These are phyloP conservation scores for Periconia sp. DNA, from an alignment of 2,329 filamentous ascomycete genomes.

Conservation along the genomic window DNA sequence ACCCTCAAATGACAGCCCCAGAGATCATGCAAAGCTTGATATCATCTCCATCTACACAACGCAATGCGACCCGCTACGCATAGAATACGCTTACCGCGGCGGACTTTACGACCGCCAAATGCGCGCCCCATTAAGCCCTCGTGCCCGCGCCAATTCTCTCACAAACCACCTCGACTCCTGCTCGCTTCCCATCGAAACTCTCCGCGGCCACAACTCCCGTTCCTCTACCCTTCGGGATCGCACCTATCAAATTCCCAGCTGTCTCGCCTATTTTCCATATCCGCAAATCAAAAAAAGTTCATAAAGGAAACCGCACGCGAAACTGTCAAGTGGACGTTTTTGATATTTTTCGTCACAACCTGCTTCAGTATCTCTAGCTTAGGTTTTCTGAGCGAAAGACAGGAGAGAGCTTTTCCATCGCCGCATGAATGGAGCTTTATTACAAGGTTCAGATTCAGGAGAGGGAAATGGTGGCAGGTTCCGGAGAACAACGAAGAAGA, in stretches of 20 bases:
- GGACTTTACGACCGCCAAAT: slow-evolving; percentile 27
- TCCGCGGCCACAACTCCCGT: slow-evolving; percentile 68
- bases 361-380: slow-evolving; percentile 67
- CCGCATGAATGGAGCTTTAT: slow-evolving; percentile 81
- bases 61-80: slow-evolving; percentile 38
- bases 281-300: slow-evolving; percentile 70
- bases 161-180: slow-evolving; percentile 60
- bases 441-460: slow-evolving; percentile 71
- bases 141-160: slow-evolving; percentile 62
- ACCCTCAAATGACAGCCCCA: not conserved
- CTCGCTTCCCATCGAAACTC: slow-evolving; percentile 49
- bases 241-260: slow-evolving; percentile 51
- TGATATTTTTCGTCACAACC: slow-evolving; percentile 68
- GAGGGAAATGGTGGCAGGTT: slow-evolving; percentile 54
- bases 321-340: slow-evolving; percentile 70
- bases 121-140: slow-evolving; percentile 19
- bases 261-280: slow-evolving; percentile 75
- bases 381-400: slow-evolving; percentile 73
- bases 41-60: slow-evolving; percentile 16
- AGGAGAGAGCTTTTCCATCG: slow-evolving; percentile 79
- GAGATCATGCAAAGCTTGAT: slow-evolving; percentile 6
- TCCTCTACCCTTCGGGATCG: slow-evolving; percentile 64
- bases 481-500: slow-evolving; percentile 64
- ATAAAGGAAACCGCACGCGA: slow-evolving; percentile 73
- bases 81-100: slow-evolving; percentile 35